These are phyloP conservation scores for Puya raimondii DNA, from an alignment of 176 grass and related monocot genomes.

Conservation along the genomic window DNA sequence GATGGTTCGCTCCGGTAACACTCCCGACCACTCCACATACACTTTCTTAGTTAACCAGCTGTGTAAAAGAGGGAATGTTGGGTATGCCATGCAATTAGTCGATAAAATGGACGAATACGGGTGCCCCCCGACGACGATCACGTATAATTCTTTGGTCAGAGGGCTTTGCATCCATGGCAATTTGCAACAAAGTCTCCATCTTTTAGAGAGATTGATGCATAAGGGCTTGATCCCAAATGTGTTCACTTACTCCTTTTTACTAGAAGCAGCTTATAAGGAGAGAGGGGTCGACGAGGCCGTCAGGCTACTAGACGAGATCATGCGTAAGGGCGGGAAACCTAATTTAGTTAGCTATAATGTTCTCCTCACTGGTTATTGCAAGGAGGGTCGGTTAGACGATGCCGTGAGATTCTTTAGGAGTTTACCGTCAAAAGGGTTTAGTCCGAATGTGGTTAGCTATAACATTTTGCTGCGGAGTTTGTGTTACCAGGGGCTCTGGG, in stretches of 20 bases:
- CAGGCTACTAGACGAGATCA: conserved; percentile 16
- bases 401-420: conserved; percentile 10
- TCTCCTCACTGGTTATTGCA: conserved; percentile 24
- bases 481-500: conserved; percentile 16
- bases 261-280: conserved; percentile 22
- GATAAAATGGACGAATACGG: conserved; percentile 21
- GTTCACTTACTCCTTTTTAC: conserved; percentile 22
- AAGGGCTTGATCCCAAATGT: conserved; percentile 16
- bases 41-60: conserved; percentile 25
- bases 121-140: conserved; percentile 13
- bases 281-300: conserved; percentile 20
- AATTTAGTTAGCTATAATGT: conserved; percentile 30
- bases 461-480: conserved; percentile 24
- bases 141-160: conserved; percentile 23
- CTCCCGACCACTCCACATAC: conserved; percentile 11
- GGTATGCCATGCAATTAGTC: conserved; percentile 23
- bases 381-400: conserved; percentile 25
- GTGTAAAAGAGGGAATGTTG: conserved; percentile 21
- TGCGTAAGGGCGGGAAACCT: conserved; percentile 15
- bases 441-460: conserved; percentile 24
- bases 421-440: conserved; percentile 15
- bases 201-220: conserved; percentile 19
- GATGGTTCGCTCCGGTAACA: conserved; percentile 9
- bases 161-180: conserved; percentile 21
- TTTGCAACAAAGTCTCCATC: conserved; percentile 25